Percentiles rank a stretch among this genome's conserved stretches.
Evolutionary conservation across 2,329 filamentous ascomycete genomes (phyloP).

Genomic region (Bipolaris bicolor): DNA sequence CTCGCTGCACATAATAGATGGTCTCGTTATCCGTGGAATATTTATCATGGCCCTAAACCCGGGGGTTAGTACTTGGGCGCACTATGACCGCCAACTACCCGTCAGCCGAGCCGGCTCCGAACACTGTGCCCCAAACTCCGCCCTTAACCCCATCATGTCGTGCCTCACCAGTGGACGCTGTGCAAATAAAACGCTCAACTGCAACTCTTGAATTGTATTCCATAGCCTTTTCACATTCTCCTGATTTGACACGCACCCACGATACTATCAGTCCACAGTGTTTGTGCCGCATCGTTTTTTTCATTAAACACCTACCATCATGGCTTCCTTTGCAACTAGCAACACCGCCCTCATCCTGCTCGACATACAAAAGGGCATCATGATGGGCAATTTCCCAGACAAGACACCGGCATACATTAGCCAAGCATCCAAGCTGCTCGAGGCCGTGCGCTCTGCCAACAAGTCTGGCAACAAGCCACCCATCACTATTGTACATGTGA

Average conservation of each 20-base stretch:
- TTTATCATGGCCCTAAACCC: not conserved
- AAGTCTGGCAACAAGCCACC: not conserved
- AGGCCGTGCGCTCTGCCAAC: not conserved
- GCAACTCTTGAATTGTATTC: not conserved
- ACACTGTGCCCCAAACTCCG: not conserved
- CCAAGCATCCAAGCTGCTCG: not conserved
- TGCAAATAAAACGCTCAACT: not conserved
- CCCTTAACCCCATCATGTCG: not conserved
- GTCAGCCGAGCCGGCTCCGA: not conserved
- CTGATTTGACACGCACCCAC: not conserved
- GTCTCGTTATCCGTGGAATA: not conserved
- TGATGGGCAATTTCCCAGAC: constrained; percentile 1
- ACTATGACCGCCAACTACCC: not conserved
- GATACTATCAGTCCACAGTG: not conserved
- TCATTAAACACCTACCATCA: not conserved
- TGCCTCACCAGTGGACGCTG: not conserved
- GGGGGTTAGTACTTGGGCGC: not conserved
- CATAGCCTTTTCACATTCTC: not conserved
- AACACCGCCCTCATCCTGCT: not conserved
- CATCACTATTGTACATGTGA: not conserved
- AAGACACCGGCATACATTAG: not conserved
- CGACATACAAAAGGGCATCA: not conserved
- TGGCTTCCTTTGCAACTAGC: not conserved
- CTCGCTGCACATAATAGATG: not conserved
- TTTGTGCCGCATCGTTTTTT: not conserved